Evolutionary conservation across 78 protist species (phyloP), one percentile per base, ranked within the genome.

Genomic region (Isochrysis galbana): DNA sequence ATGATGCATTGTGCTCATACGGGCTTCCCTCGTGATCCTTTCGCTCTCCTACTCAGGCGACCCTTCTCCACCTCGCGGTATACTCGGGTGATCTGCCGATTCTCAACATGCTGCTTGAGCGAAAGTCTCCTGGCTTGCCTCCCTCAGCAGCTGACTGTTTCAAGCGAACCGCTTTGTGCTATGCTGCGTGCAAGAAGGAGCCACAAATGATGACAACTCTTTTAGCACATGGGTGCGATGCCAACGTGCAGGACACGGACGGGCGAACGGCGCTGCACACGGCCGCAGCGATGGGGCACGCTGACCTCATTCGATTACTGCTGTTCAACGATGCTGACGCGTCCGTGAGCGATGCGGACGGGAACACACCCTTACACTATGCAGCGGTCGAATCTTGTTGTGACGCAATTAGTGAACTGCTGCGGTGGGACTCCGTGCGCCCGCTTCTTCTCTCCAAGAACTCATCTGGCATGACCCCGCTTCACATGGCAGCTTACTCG

Each of bases 11-110:
- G n/a, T n/a, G n/a, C n/a, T n/a, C n/a, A n/a, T n/a, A n/a, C n/a
- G n/a, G n/a, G n/a, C n/a, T n/a, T n/a, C n/a, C n/a, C n/a, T n/a
- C n/a, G n/a, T n/a, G n/a, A n/a, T n/a, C n/a, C n/a, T n/a, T n/a
- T n/a, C n/a, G n/a, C n/a, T n/a, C n/a, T n/a, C n/a, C n/a, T n/a
- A n/a, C n/a, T n/a, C n/a, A n/a, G n/a, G 46, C 46, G 25, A 22
- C 84, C 34, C 84, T 77, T 17, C 47, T 77, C 84, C 84, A 77
- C 84, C 46, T 77, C 47, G 84, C 84, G 19, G 84, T 77, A 23
- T 77, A 21, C 84, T 77, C 84, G 22, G 47, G 84, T 14, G 61
- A 51, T 14, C 61, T 51, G 29, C 29, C 61, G 29, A 7, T 7
- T 51, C 61, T 51, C 14, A 7, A 51, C 29, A 51, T 51, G 61